Evolutionary conservation across 148 eudicot species (phyloP), one percentile per base, ranked within the genome.

Genomic region (Limonium bicolor): DNA sequence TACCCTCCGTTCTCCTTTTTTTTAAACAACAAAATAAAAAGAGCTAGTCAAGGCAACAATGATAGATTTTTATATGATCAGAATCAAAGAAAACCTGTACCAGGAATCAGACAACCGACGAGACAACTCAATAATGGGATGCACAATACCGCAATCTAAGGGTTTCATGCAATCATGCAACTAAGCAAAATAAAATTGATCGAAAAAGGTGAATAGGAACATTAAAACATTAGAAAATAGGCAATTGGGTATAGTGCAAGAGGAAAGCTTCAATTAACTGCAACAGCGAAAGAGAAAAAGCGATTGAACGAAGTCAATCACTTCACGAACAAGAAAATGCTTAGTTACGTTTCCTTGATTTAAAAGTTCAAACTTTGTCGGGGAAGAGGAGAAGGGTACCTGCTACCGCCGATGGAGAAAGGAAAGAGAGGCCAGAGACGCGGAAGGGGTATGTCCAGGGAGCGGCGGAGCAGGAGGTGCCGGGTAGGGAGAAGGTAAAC

Each of bases 11-110:
- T n/a, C 12, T 11, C 14, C 8, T 35, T 35, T 8, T 6, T 35
- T 6, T 35, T 35, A 15, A 20, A 41, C 26, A 19, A 11, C 2
- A 43, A 5, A 25, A 9, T n/a, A 25, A n/a, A 24, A 2, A 43
- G n/a, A n/a, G n/a, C n/a, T n/a, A 43, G 48, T 43, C 48, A 43
- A 43, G 48, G 31, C 10, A 41, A 41, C 20, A 41, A 41, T 41
- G 26, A 41, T 41, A 14, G 20, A 18, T 18, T 39, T 25, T 16
- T 29, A 29, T 29, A 8, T 7, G 7, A 29, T 29, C 17, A 38
- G 0, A 19, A 24, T 3, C 0, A 6, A 5, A 7, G 20, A 17
- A 38, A 17, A 4, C 16, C 25, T 27, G 12, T 4, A 41, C 13
- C 16, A 41, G 5, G n/a, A 20, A 10, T 20, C 7, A 7, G 33